Evolutionary conservation across 164 flowering plant genomes (phyloP).

Genomic region (Vitis rupestris): DNA sequence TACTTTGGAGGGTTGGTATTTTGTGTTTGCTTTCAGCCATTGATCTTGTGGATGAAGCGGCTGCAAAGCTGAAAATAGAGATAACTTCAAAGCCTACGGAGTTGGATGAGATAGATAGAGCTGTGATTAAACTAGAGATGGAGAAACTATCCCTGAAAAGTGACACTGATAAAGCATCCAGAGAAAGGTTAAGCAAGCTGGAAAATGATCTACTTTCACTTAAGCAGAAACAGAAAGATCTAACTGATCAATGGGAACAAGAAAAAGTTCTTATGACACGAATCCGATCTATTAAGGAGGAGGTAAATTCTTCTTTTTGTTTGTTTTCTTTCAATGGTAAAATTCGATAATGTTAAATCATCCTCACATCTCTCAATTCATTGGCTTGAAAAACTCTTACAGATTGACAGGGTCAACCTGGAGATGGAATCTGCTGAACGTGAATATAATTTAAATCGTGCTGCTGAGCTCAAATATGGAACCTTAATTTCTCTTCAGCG

Average conservation of each 20-base stretch:
- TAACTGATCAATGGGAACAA: conserved; percentile 75
- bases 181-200: conserved; percentile 75
- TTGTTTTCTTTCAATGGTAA: neutral
- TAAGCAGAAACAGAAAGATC: conserved; percentile 78
- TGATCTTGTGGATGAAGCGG: conserved; percentile 98
- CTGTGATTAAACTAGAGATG: conserved; percentile 83
- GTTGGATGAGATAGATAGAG: conserved; percentile 89
- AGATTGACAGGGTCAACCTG: conserved; percentile 91
- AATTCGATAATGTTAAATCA: neutral
- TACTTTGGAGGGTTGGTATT: neutral
- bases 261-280: conserved; percentile 77
- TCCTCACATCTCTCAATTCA: neutral
- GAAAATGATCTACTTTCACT: conserved; percentile 67
- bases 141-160: conserved; percentile 85
- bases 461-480: conserved; percentile 95
- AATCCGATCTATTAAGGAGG: conserved; percentile 84
- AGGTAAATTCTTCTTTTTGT: conserved; percentile 43
- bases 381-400: conserved; percentile 6
- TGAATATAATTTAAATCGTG: conserved; percentile 84
- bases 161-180: conserved; percentile 83
- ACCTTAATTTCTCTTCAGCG: conserved; percentile 77
- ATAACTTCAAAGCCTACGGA: conserved; percentile 95
- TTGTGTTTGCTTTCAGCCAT: conserved; percentile 53
- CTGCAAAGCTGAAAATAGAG: conserved; percentile 98
- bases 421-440: conserved; percentile 99